Conservation (phyloP, 306 rosid genomes). For the Alnus rubra region DNA sequence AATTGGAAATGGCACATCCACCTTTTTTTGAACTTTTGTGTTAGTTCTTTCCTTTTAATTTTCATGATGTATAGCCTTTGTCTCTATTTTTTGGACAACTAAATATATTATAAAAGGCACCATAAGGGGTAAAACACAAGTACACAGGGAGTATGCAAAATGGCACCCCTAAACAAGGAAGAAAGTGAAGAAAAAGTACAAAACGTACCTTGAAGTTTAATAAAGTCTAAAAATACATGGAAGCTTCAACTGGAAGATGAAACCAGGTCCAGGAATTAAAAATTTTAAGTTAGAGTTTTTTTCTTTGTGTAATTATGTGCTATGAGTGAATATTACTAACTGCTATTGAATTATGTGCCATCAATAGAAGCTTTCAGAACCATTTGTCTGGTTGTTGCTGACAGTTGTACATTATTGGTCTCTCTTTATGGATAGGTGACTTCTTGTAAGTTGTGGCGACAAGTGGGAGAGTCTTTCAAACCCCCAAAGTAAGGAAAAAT, state of each 20-base stretch:
- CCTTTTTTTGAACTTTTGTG: slow-evolving; percentile 4
- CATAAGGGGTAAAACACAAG: neutral
- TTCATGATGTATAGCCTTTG: neutral
- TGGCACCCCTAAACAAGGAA: neutral
- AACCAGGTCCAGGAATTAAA: neutral
- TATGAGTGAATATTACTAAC: neutral
- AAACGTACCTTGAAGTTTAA: neutral
- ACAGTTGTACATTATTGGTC: slow-evolving; percentile 26
- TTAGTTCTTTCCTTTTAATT: slow-evolving; percentile 2
- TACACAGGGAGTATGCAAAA: neutral
- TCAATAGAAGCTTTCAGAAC: slow-evolving; percentile 20
- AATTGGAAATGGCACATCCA: slow-evolving; percentile 10
- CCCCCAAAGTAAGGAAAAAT: slow-evolving; percentile 86
- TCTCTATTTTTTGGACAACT: neutral
- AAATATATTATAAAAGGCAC: neutral
- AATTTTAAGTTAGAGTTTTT: neutral
- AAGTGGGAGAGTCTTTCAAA: slow-evolving; percentile 98
- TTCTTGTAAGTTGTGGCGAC: slow-evolving; percentile 94
- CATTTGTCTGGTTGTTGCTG: slow-evolving; percentile 29
- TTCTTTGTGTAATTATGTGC: neutral
- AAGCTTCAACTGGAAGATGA: neutral
- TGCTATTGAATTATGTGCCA: neutral
- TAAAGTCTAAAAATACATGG: neutral
- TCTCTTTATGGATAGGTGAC: slow-evolving; percentile 70
- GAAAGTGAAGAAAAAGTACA: neutral